A percentile compares a stretch with the other conserved stretches of the same genome.
Evolutionary conservation across 2,329 filamentous ascomycete genomes (phyloP).

Genomic region (Coniella lustricola): DNA sequence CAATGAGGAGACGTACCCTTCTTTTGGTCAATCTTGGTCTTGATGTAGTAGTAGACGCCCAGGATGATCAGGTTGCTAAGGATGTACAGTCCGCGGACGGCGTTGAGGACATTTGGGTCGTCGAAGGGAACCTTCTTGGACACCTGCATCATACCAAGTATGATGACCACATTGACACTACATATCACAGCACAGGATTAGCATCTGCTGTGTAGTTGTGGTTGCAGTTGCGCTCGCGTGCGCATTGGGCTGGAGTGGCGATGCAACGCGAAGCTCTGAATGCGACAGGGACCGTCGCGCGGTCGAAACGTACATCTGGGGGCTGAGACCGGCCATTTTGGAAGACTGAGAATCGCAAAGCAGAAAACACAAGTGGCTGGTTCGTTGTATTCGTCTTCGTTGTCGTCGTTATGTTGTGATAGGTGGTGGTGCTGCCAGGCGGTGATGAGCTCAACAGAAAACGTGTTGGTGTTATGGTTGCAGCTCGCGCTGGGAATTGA

Average conservation of each 20-base stretch:
- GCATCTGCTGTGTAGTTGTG: background rate
- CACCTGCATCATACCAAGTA: slow-evolving; percentile 97
- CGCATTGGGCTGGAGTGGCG: background rate
- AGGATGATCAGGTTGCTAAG: slow-evolving; percentile 74
- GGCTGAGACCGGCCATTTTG: slow-evolving; percentile 55
- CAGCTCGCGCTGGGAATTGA: slow-evolving; percentile 2
- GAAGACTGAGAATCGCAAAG: background rate
- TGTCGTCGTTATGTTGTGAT: no score
- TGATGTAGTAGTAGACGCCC: slow-evolving; percentile 76
- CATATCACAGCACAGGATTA: slow-evolving; percentile 21
- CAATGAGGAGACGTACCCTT: slow-evolving; percentile 90
- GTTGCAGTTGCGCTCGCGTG: slow-evolving; percentile 6
- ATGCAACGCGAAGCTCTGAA: background rate
- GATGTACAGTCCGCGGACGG: slow-evolving; percentile 48
- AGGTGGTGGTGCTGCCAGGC: background rate
- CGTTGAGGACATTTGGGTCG: slow-evolving; percentile 57
- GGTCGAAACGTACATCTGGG: slow-evolving; percentile 51
- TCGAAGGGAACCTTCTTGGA: slow-evolving; percentile 95
- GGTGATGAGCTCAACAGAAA: background rate
- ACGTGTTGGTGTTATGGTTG: background rate
- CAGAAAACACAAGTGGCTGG: background rate
- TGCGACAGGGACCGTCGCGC: background rate
- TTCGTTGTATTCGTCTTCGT: no score
- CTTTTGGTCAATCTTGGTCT: slow-evolving; percentile 85
- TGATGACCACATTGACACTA: slow-evolving; percentile 89